Evolutionary conservation across 2,329 filamentous ascomycete genomes (phyloP).

Genomic region (Microascus cirrosus): DNA sequence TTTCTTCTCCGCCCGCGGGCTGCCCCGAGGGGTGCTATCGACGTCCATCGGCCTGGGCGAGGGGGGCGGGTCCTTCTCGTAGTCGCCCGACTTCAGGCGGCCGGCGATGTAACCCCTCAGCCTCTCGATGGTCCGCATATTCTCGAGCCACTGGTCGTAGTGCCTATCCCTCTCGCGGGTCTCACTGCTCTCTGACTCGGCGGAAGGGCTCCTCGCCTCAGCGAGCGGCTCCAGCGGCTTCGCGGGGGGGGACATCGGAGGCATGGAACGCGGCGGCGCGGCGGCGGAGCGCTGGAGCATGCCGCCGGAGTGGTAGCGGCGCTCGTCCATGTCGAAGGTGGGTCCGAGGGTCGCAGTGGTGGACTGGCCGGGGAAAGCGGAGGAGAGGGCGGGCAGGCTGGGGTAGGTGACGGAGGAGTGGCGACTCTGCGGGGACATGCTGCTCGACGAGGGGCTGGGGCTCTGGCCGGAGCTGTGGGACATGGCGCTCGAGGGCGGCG

Average conservation of each 20-base stretch:
- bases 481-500: conserved; percentile 62
- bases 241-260: conserved; percentile 24
- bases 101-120: conserved; percentile 46
- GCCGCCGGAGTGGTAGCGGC: conserved; percentile 54
- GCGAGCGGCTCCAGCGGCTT: neutral
- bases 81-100: conserved; percentile 32
- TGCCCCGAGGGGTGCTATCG: neutral
- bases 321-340: conserved; percentile 51
- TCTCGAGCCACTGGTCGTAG: conserved; percentile 55
- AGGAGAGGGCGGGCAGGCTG: conserved; percentile 54
- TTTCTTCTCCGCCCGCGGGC: neutral
- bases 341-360: conserved; percentile 62
- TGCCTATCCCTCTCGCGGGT: conserved; percentile 48
- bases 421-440: conserved; percentile 54
- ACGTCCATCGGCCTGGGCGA: conserved; percentile 3
- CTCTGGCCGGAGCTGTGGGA: conserved; percentile 73
- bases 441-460: conserved; percentile 58
- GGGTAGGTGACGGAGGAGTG: conserved; percentile 63
- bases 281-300: conserved; percentile 51
- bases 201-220: conserved; percentile 35
- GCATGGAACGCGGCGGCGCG: conserved; percentile 24
- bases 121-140: conserved; percentile 53
- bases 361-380: conserved; percentile 57
- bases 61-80: neutral
- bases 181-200: conserved; percentile 39